Percentiles rank a stretch among this genome's conserved stretches.
These are phyloP conservation scores for Groenewaldozyma salmanticensis DNA, from an alignment of 805 yeast species.

Conservation along the genomic window DNA sequence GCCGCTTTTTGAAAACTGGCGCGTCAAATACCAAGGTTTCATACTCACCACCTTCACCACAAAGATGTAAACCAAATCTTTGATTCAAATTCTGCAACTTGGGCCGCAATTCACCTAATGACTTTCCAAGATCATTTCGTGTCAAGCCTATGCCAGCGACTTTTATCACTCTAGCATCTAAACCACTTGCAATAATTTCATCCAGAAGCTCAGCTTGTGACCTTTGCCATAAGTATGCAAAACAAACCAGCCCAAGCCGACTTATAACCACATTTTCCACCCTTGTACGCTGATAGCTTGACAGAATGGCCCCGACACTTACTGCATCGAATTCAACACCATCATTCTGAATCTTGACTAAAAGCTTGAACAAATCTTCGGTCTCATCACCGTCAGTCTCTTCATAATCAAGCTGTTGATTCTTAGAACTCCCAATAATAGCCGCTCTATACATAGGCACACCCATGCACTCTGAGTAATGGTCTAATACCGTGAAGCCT, in stretches of 20 bases:
- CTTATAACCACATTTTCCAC: conserved; percentile 79
- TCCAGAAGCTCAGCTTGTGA: conserved; percentile 68
- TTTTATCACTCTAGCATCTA: conserved; percentile 80
- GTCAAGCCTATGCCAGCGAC: conserved; percentile 88
- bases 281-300: conserved; percentile 89
- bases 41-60: conserved; percentile 99
- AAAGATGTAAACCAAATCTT: conserved; percentile 75
- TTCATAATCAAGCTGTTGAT: conserved; percentile 58
- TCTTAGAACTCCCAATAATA: conserved; percentile 54
- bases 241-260: conserved; percentile 54
- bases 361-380: conserved; percentile 60
- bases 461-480: conserved; percentile 60
- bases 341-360: conserved; percentile 35
- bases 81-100: conserved; percentile 43
- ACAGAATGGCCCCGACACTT: conserved; percentile 90
- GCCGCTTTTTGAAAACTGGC: conserved; percentile 59
- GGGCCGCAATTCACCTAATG: conserved; percentile 53
- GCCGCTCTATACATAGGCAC: conserved; percentile 68
- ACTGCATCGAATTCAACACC: conserved; percentile 78
- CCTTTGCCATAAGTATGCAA: conserved; percentile 86
- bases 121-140: conserved; percentile 55
- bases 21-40: conserved; percentile 89
- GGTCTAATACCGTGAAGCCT: conserved; percentile 68
- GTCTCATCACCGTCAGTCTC: conserved; percentile 73
- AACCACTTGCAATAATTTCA: conserved; percentile 59